Conservation (phyloP, 805 yeast genomes). For the Saturnispora saitoi region DNA sequence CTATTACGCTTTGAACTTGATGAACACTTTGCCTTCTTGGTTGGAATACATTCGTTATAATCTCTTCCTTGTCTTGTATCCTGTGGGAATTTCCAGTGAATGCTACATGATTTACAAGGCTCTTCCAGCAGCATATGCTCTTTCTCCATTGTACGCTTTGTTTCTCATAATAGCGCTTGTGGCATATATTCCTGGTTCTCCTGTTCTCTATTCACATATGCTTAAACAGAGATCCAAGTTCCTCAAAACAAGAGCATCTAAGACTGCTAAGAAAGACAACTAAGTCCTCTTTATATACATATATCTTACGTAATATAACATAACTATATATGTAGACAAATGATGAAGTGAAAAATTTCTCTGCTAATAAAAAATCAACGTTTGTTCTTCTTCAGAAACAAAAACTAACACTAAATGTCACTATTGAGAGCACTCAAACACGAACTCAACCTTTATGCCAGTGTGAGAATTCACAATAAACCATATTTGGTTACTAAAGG, state of each 20-base stretch:
- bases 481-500: constrained; percentile 89
- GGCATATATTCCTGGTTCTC: constrained; percentile 81
- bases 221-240: constrained; percentile 78
- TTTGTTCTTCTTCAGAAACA: no score
- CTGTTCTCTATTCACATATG: constrained; percentile 80
- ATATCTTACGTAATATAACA: neutral
- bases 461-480: constrained; percentile 71
- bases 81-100: constrained; percentile 88
- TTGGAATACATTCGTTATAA: constrained; percentile 75
- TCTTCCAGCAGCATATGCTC: constrained; percentile 48
- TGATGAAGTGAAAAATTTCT: no score
- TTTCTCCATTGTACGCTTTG: constrained; percentile 37
- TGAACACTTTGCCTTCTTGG: constrained; percentile 46
- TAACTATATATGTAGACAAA: no score
- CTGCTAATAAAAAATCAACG: no score
- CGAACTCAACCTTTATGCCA: constrained; percentile 67
- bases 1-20: constrained; percentile 68
- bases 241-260: constrained; percentile 28
- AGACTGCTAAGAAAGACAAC: neutral
- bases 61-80: constrained; percentile 74
- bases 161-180: constrained; percentile 48
- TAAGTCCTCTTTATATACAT: neutral
- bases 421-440: constrained; percentile 37
- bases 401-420: neutral
- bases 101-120: constrained; percentile 60